These are phyloP conservation scores for Backusella liffmaniae DNA, from an alignment of 192 early-diverging fungal genomes.

Conservation along the genomic window DNA sequence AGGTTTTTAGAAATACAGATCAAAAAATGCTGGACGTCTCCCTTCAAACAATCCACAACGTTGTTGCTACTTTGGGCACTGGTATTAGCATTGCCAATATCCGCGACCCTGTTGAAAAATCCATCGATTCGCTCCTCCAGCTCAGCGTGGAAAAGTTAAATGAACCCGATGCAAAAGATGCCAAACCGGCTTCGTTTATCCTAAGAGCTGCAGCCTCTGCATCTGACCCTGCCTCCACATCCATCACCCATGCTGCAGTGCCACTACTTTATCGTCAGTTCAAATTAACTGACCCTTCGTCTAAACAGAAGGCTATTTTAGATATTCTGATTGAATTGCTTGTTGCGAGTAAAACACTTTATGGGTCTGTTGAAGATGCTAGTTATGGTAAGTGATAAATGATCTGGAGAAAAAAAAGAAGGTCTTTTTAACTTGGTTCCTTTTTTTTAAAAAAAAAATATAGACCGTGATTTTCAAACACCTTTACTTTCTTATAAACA, in stretches of 20 bases:
- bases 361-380: conserved; percentile 51
- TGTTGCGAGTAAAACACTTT: conserved; percentile 59
- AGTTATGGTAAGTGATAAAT: conserved; percentile 30
- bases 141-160: conserved; percentile 59
- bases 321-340: conserved; percentile 73
- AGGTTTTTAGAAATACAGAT: conserved; percentile 73
- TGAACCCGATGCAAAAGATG: conserved; percentile 64
- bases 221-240: conserved; percentile 66
- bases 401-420: not conserved
- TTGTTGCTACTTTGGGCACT: conserved; percentile 70
- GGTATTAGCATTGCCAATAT: conserved; percentile 45
- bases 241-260: conserved; percentile 58
- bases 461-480: conserved; percentile 58
- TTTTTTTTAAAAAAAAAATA: not conserved
- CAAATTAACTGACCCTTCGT: conserved; percentile 47
- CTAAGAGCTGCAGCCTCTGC: conserved; percentile 62
- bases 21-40: conserved; percentile 63
- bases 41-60: conserved; percentile 56
- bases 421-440: not conserved
- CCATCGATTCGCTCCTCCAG: conserved; percentile 46
- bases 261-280: conserved; percentile 63
- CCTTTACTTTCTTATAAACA: conserved; percentile 73
- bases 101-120: conserved; percentile 47
- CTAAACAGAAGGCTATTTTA: conserved; percentile 57
- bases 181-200: conserved; percentile 62